A percentile compares a stretch with the other conserved stretches of the same genome.
Conservation (phyloP, 441 rosid genomes). For the Jatropha multifida region DNA sequence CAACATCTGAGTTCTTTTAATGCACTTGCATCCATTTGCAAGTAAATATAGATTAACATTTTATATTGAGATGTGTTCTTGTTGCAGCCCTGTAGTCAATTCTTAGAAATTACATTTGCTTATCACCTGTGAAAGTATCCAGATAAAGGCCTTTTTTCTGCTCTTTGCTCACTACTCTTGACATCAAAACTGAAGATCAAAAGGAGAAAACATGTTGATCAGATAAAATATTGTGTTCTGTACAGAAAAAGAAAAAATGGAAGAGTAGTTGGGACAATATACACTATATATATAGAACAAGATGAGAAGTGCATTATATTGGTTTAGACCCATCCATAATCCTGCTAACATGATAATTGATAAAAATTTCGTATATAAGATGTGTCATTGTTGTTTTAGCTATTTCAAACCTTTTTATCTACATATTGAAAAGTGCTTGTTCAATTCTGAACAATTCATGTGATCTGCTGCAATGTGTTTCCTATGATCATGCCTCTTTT, state of each 20-base stretch:
- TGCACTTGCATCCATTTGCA: neutral
- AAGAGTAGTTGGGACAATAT: conserved; percentile 1
- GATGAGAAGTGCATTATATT: neutral
- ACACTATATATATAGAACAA: neutral
- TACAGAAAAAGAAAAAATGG: neutral
- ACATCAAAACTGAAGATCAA: neutral
- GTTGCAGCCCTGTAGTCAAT: neutral
- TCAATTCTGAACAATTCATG: neutral
- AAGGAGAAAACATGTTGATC: neutral
- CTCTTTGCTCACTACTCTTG: conserved; percentile 5
- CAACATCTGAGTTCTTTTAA: neutral
- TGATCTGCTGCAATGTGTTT: neutral
- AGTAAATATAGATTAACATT: neutral
- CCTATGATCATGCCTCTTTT: neutral
- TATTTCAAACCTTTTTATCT: conserved; percentile 1
- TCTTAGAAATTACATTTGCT: neutral
- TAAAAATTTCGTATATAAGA: neutral
- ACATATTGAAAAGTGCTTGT: neutral
- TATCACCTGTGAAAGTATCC: neutral
- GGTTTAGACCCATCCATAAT: neutral
- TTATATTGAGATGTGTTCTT: neutral
- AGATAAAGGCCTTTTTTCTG: neutral
- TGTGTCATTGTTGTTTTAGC: neutral
- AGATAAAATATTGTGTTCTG: conserved; percentile 7
- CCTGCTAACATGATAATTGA: neutral